Percentiles rank a stretch among this genome's conserved stretches.
These are phyloP conservation scores for Aspergillus tamarii DNA, from an alignment of 2,329 filamentous ascomycete genomes.

Conservation along the genomic window DNA sequence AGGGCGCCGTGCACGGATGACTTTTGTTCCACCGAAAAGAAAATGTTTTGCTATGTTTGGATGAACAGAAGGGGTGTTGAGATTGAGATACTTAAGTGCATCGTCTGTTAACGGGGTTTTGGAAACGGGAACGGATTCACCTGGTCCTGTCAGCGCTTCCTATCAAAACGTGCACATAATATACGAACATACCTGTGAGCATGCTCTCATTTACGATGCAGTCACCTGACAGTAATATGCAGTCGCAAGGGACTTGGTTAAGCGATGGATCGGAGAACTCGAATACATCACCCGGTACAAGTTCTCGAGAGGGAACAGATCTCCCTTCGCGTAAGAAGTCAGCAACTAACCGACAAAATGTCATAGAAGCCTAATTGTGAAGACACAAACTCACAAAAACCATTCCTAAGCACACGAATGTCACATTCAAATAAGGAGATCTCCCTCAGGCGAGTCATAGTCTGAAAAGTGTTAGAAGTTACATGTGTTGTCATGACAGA, in stretches of 20 bases:
- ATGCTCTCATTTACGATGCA: constrained; percentile 99
- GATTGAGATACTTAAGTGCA: constrained; percentile 73
- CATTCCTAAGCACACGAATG: constrained; percentile 87
- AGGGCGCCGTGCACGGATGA: constrained; percentile 84
- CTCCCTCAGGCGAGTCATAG: constrained; percentile 86
- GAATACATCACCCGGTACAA: constrained; percentile 95
- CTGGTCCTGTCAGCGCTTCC: constrained; percentile 43
- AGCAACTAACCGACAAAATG: constrained; percentile 4
- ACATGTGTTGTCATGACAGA: not conserved
- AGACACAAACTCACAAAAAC: constrained; percentile 73
- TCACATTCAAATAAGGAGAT: constrained; percentile 96
- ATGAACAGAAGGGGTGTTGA: constrained; percentile 79
- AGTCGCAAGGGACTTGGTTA: constrained; percentile 87
- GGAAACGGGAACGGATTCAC: constrained; percentile 95
- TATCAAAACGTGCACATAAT: not conserved
- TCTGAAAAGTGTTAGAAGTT: constrained; percentile 51
- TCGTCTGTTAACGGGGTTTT: constrained; percentile 85
- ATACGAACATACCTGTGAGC: constrained; percentile 67
- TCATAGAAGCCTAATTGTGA: not conserved
- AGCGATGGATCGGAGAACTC: constrained; percentile 93
- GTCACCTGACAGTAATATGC: constrained; percentile 86
- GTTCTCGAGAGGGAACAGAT: constrained; percentile 79
- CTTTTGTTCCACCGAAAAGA: constrained; percentile 92
- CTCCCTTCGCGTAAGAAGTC: constrained; percentile 62
- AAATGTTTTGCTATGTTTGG: constrained; percentile 86